A percentile compares a stretch with the other conserved stretches of the same genome.
Conservation (phyloP, 805 yeast genomes). For the Kockiozyma suomiensis region DNA sequence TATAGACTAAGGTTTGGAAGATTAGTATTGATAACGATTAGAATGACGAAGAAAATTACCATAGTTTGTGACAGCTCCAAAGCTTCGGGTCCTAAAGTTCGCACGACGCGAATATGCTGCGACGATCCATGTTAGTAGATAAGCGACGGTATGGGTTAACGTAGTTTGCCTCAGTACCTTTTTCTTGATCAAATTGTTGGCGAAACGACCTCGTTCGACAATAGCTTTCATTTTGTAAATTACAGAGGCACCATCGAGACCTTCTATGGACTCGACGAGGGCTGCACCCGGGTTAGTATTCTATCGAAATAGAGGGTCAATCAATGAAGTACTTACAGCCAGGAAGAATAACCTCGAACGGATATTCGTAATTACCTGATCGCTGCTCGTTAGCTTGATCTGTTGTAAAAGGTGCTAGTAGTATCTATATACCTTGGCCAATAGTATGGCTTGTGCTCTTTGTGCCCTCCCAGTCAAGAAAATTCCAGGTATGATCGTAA, state of each 20-base stretch:
- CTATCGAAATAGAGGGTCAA: neutral
- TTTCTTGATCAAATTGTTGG: constrained; percentile 62
- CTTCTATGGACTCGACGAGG: constrained; percentile 84
- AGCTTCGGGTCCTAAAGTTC: constrained; percentile 86
- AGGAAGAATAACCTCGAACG: constrained; percentile 81
- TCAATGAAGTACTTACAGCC: constrained; percentile 54
- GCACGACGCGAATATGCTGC: constrained; percentile 68
- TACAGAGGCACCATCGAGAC: constrained; percentile 76
- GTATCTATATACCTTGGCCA: constrained; percentile 26
- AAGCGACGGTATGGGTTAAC: neutral
- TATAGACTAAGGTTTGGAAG: constrained; percentile 54
- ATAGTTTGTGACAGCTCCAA: constrained; percentile 88
- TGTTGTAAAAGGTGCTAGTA: neutral
- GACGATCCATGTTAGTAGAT: neutral
- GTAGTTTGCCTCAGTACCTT: constrained; percentile 42
- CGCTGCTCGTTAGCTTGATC: neutral
- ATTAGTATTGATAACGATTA: neutral
- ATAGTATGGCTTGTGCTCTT: constrained; percentile 32
- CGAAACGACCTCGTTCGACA: constrained; percentile 80
- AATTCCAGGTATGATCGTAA: constrained; percentile 80
- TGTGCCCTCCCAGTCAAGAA: constrained; percentile 52
- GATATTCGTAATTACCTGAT: constrained; percentile 86
- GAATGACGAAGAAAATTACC: constrained; percentile 4
- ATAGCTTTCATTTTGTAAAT: constrained; percentile 74
- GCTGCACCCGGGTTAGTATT: constrained; percentile 5